Percentiles rank a stretch among this genome's conserved stretches.
These are phyloP conservation scores for Austroboletus novae-zelandiae DNA, from an alignment of 1,284 basidiomycete species.

Conservation along the genomic window DNA sequence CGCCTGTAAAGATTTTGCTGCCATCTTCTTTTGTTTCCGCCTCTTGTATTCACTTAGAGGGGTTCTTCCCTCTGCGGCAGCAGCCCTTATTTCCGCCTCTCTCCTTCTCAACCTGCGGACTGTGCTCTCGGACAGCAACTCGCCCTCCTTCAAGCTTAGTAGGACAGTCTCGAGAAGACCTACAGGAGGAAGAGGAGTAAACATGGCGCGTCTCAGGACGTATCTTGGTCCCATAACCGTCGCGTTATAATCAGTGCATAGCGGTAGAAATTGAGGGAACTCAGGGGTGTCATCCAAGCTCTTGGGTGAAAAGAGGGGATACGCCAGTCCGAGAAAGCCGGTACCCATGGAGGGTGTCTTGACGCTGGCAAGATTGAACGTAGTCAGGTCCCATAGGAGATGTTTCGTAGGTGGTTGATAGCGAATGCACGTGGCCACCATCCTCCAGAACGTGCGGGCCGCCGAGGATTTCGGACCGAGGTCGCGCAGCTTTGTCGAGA, in stretches of 20 bases:
- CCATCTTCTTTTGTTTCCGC: conserved; percentile 22
- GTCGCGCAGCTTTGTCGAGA: conserved; percentile 27
- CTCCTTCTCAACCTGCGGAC: conserved; percentile 25
- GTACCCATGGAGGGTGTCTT: conserved; percentile 19
- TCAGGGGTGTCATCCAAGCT: conserved; percentile 22
- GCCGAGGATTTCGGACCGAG: conserved; percentile 25
- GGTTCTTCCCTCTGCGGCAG: conserved; percentile 21
- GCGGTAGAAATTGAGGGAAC: conserved; percentile 12
- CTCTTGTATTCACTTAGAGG: conserved; percentile 23
- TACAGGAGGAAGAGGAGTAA: conserved; percentile 22
- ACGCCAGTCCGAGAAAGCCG: conserved; percentile 22
- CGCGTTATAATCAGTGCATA: conserved; percentile 12
- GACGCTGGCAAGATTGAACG: conserved; percentile 29
- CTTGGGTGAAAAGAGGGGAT: conserved; percentile 1
- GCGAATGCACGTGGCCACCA: conserved; percentile 25
- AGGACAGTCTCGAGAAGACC: conserved; percentile 21
- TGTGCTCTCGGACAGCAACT: conserved; percentile 27
- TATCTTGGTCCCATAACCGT: conserved; percentile 2
- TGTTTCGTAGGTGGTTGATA: conserved; percentile 25
- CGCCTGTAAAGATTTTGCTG: conserved; percentile 11
- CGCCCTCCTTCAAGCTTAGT: conserved; percentile 25
- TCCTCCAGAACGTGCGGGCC: conserved; percentile 25
- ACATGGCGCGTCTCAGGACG: conserved; percentile 13
- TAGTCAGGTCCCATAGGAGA: conserved; percentile 21
- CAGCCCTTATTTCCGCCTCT: conserved; percentile 19